Conservation (phyloP, 768 basidiomycete genomes). For the Xanthoconium purpureum region DNA sequence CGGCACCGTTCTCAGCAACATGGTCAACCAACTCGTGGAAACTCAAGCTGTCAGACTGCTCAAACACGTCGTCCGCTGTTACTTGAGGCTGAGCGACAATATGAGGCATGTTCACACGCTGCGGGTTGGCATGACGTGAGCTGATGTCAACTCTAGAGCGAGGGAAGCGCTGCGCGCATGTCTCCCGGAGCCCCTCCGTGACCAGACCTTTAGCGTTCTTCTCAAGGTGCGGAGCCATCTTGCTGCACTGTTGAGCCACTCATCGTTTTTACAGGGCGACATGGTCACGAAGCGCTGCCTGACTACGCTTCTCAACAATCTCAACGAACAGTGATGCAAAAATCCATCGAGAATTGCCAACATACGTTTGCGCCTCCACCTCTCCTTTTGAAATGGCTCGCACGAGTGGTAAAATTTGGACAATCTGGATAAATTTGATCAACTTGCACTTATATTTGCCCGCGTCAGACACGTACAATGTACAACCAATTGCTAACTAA, state of each 20-base stretch:
- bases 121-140: neutral
- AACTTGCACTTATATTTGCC: constrained; percentile 30
- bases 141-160: constrained; percentile 52
- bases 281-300: constrained; percentile 97
- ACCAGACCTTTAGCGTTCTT: constrained; percentile 87
- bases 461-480: constrained; percentile 25
- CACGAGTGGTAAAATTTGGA: constrained; percentile 27
- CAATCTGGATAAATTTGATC: constrained; percentile 30
- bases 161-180: constrained; percentile 94
- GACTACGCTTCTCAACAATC: constrained; percentile 84
- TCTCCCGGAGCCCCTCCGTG: constrained; percentile 90
- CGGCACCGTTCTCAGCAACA: constrained; percentile 95
- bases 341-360: neutral
- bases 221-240: constrained; percentile 63
- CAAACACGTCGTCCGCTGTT: constrained; percentile 98
- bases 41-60: constrained; percentile 94
- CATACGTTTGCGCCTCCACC: constrained; percentile 5
- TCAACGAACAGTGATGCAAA: constrained; percentile 58
- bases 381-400: constrained; percentile 16
- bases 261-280: constrained; percentile 61
- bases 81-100: constrained; percentile 93
- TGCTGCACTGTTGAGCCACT: constrained; percentile 4
- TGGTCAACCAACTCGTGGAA: constrained; percentile 98
- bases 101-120: constrained; percentile 58
- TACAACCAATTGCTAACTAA: constrained; percentile 33